Conservation (phyloP, 176 grass and related monocot genomes). For the Ensete ventricosum region DNA sequence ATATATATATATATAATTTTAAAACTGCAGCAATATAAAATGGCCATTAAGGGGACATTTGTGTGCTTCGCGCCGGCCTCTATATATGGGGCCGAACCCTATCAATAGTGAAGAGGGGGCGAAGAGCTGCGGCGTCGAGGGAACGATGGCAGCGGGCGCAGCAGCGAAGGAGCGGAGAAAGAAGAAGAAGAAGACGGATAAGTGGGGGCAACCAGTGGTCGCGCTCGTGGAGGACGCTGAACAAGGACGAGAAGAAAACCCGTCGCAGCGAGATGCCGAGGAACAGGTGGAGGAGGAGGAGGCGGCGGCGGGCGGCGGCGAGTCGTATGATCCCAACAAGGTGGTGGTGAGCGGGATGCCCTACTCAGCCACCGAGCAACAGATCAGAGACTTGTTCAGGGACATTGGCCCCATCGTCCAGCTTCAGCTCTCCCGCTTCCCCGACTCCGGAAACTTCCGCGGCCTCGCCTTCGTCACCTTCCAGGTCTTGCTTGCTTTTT, state of each 20-base stretch:
- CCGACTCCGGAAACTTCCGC: conserved; percentile 77
- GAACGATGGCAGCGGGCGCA: background rate
- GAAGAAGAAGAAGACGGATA: conserved; percentile 42
- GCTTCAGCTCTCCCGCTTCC: conserved; percentile 79
- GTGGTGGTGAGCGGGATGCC: conserved; percentile 85
- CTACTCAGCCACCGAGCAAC: conserved; percentile 55
- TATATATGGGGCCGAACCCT: background rate
- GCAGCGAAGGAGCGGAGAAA: background rate
- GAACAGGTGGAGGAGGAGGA: background rate
- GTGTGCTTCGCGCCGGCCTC: background rate
- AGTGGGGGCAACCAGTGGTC: conserved; percentile 64
- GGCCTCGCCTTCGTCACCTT: conserved; percentile 83
- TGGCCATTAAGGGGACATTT: background rate
- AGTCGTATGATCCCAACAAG: conserved; percentile 44
- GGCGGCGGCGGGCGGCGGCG: background rate
- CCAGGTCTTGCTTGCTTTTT: conserved; percentile 25
- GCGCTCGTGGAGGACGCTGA: conserved; percentile 12
- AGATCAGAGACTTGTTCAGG: conserved; percentile 66
- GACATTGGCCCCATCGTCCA: conserved; percentile 48
- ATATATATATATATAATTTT: background rate
- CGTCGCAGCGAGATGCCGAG: conserved; percentile 2
- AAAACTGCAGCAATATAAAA: background rate
- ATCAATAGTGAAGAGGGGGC: background rate
- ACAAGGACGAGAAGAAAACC: conserved; percentile 19
- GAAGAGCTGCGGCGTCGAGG: background rate